A percentile compares a stretch with the other conserved stretches of the same genome.
phyloP scores from a whole-genome alignment of 768 basidiomycete species.

The Terana coerulea region DNA sequence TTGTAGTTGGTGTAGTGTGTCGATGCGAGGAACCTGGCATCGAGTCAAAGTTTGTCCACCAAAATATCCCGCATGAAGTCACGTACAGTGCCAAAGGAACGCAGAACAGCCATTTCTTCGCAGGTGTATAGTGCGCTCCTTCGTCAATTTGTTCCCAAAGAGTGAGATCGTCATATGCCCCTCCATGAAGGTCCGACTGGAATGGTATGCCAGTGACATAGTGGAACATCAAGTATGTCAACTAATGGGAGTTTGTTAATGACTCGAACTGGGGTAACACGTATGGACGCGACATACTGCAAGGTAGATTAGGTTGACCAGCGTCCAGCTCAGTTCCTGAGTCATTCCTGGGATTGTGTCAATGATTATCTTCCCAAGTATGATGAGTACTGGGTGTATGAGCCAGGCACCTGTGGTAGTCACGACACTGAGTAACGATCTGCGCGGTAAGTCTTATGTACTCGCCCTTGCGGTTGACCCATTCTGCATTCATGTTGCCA shows the following conservation, averaged over 20 bases:
- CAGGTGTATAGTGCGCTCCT: conserved; percentile 97
- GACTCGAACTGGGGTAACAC: not conserved
- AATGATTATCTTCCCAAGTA: conserved; percentile 85
- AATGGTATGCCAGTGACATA: conserved; percentile 98
- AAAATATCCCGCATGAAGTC: not conserved
- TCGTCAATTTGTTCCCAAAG: conserved; percentile 99
- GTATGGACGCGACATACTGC: conserved; percentile 53
- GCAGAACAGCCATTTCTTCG: conserved; percentile 94
- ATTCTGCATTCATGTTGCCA: conserved; percentile 83
- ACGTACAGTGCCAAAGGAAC: conserved; percentile 88
- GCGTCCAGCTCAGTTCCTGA: conserved; percentile 92
- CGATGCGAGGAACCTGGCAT: conserved; percentile 82
- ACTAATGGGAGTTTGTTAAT: conserved; percentile 36
- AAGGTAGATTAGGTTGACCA: conserved; percentile 88
- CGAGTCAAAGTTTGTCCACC: conserved; percentile 4
- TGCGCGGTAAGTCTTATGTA: too few relatives aligned
- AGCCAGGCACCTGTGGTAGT: conserved; percentile 83
- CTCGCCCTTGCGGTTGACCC: conserved; percentile 91
- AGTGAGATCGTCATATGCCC: conserved; percentile 96
- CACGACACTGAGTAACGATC: not conserved
- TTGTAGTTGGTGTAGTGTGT: conserved; percentile 99
- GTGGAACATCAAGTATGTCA: conserved; percentile 99
- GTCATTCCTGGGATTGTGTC: conserved; percentile 94
- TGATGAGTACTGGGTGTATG: conserved; percentile 92
- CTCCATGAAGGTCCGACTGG: conserved; percentile 79